Percentiles rank a stretch among this genome's conserved stretches.
Evolutionary conservation across 1,284 basidiomycete species (phyloP).

Genomic region (Phylloboletellus chloephorus): DNA sequence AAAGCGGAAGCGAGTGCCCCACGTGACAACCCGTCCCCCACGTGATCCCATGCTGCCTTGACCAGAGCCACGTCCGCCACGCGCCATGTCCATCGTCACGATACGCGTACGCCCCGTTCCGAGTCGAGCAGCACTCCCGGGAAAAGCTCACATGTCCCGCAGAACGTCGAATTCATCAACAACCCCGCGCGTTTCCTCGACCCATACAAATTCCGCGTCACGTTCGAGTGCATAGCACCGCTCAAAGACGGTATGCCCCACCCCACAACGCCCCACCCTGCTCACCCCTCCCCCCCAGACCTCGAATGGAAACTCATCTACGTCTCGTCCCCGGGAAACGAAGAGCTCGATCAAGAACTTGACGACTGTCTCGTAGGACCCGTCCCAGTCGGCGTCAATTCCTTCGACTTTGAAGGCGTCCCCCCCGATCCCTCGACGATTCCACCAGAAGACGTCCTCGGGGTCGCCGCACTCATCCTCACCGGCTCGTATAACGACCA

Average conservation of each 20-base stretch:
- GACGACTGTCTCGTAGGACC: constrained; percentile 96
- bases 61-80: background rate
- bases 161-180: constrained; percentile 87
- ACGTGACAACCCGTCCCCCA: constrained; percentile 10
- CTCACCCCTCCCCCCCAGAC: constrained; percentile 45
- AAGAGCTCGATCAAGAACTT: constrained; percentile 91
- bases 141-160: constrained; percentile 1
- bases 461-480: constrained; percentile 87
- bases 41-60: constrained; percentile 18
- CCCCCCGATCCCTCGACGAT: constrained; percentile 71
- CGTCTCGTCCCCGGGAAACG: constrained; percentile 89
- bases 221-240: constrained; percentile 94
- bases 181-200: constrained; percentile 92
- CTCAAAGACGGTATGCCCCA: constrained; percentile 74
- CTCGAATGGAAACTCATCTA: constrained; percentile 98
- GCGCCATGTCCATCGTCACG: constrained; percentile 60
- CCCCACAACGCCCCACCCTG: background rate
- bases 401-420: constrained; percentile 90
- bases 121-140: background rate
- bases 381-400: constrained; percentile 91
- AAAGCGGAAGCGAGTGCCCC: constrained; percentile 19
- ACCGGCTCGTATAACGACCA: constrained; percentile 90
- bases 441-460: constrained; percentile 78
- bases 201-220: constrained; percentile 91
- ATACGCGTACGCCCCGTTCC: constrained; percentile 47